Conservation (phyloP, 306 rosid species). For the Carpinus fangiana region DNA sequence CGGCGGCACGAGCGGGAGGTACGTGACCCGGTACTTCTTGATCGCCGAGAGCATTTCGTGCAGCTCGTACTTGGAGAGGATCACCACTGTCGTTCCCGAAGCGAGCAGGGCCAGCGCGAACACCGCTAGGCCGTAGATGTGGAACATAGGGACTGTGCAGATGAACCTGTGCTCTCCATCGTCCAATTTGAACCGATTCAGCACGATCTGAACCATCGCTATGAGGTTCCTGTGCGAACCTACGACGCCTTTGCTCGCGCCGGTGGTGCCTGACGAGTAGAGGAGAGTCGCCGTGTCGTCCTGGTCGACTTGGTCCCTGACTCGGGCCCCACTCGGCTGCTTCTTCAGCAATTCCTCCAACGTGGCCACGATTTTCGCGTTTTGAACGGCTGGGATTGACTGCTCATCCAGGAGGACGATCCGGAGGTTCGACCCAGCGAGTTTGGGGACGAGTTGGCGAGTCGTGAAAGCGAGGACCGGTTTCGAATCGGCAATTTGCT, state of each 20-base stretch:
- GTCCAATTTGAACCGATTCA: constrained; percentile 38
- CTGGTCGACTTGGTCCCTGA: constrained; percentile 53
- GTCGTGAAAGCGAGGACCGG: constrained; percentile 78
- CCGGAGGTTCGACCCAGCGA: constrained; percentile 46
- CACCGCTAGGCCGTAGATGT: constrained; percentile 71
- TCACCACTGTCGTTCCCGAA: constrained; percentile 64
- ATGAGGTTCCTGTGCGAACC: constrained; percentile 74
- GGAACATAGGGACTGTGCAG: constrained; percentile 94
- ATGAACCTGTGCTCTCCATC: constrained; percentile 51
- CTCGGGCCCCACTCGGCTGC: constrained; percentile 21
- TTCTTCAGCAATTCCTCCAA: constrained; percentile 55
- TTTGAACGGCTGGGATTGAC: not conserved
- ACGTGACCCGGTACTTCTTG: constrained; percentile 50
- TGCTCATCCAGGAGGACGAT: constrained; percentile 56
- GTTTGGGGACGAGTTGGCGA: constrained; percentile 48
- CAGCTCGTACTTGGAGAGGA: constrained; percentile 77
- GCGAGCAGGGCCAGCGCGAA: constrained; percentile 71
- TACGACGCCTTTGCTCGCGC: constrained; percentile 87
- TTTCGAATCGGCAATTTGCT: constrained; percentile 73
- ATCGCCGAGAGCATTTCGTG: constrained; percentile 71
- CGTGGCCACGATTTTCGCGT: constrained; percentile 24
- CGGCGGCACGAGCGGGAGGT: constrained; percentile 85
- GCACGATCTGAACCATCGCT: constrained; percentile 57
- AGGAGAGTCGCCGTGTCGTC: constrained; percentile 84
- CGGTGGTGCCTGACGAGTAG: constrained; percentile 90